Conservation (phyloP, 2,329 filamentous ascomycete species). For the Drechslera avenae region DNA sequence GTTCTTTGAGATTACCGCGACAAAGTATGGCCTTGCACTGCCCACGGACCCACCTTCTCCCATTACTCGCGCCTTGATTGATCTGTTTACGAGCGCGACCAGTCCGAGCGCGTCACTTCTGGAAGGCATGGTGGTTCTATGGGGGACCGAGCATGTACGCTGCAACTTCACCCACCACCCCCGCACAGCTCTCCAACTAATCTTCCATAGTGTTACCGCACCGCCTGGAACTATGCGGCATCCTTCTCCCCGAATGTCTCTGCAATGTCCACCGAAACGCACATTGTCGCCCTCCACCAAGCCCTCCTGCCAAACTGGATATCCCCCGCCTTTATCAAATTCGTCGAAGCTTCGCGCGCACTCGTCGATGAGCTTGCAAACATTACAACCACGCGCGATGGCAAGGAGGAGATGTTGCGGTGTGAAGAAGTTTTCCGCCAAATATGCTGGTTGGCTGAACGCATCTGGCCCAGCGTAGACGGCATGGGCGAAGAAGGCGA, state of each 20-base stretch:
- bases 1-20: slow-evolving; percentile 70
- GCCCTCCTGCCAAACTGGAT: slow-evolving; percentile 59
- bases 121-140: slow-evolving; percentile 74
- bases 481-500: slow-evolving; percentile 56
- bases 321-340: slow-evolving; percentile 56
- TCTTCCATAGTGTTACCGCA: slow-evolving; percentile 50
- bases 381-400: slow-evolving; percentile 53
- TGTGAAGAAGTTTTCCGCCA: slow-evolving; percentile 57
- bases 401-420: slow-evolving; percentile 54
- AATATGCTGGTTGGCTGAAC: slow-evolving; percentile 55
- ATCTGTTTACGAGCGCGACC: slow-evolving; percentile 64
- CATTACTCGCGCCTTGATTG: slow-evolving; percentile 61
- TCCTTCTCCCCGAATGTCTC: slow-evolving; percentile 50
- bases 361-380: slow-evolving; percentile 58
- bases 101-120: slow-evolving; percentile 60
- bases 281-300: slow-evolving; percentile 56
- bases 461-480: slow-evolving; percentile 57
- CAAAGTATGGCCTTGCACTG: slow-evolving; percentile 63
- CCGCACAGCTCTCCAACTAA: slow-evolving; percentile 9
- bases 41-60: slow-evolving; percentile 51
- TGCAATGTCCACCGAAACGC: slow-evolving; percentile 47
- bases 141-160: slow-evolving; percentile 71
- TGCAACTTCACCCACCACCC: no score
- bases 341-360: slow-evolving; percentile 55
- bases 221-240: slow-evolving; percentile 56